phyloP scores from a whole-genome alignment of 2,329 filamentous ascomycete species.

The Cordyceps militaris region DNA sequence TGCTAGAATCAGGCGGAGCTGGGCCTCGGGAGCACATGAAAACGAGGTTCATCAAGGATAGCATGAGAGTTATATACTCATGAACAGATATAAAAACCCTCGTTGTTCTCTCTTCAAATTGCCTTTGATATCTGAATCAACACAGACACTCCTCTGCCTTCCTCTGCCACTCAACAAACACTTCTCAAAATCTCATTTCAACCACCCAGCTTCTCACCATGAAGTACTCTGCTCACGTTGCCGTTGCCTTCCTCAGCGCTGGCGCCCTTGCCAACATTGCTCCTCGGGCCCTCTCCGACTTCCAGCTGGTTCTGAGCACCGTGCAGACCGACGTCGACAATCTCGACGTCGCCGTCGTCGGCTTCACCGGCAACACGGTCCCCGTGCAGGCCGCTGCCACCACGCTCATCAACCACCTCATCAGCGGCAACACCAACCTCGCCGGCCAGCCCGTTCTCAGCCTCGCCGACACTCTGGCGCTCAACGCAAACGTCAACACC shows the following conservation, averaged over 20 bases:
- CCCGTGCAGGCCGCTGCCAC: constrained; percentile 11
- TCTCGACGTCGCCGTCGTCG: constrained; percentile 15
- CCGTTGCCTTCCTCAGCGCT: constrained; percentile 4
- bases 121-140: too few relatives aligned
- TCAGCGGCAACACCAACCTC: constrained; percentile 13
- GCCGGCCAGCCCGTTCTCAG: constrained; percentile 14
- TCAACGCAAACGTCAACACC: constrained; percentile 14
- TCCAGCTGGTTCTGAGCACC: constrained; percentile 12
- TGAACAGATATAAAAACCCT: background rate
- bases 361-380: constrained; percentile 14
- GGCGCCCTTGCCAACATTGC: background rate
- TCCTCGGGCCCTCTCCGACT: background rate
- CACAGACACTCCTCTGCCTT: too few relatives aligned
- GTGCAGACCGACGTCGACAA: constrained; percentile 14
- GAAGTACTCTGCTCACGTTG: constrained; percentile 5
- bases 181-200: background rate
- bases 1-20: background rate
- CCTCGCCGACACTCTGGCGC: constrained; percentile 16
- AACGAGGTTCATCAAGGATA: background rate
- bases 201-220: background rate
- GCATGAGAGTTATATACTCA: background rate
- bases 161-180: too few relatives aligned
- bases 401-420: constrained; percentile 13
- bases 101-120: background rate
- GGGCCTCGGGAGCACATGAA: constrained; percentile 8